Base-by-base conservation (phyloP, 805 yeast species). In the Brettanomyces custersianus region DNA sequence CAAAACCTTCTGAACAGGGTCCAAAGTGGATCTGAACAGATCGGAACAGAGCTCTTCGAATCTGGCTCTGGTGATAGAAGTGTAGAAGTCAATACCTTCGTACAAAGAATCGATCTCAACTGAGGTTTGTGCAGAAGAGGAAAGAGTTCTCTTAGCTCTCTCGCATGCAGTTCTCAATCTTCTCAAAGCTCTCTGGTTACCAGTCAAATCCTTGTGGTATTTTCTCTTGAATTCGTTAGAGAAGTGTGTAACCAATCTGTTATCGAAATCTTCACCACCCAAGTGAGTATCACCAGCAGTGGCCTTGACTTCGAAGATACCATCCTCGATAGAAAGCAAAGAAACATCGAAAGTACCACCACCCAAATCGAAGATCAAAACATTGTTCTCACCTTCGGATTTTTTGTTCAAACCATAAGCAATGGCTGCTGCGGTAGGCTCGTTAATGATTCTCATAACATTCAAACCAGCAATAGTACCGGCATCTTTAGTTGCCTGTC, bases 221-320 rank as follows among this genome's bases (percentile, higher is more conserved):
- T 90, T 88, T 75, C 96, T 81, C 86, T 90, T 87, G 80, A 88
- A 90, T 71, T 90, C 96, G 59, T 77, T 78, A 49, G 82, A 84
- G 63, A 88, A 88, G 74, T 79, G 90, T 74, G 72, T 87, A 52
- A 90, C 96, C 60, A 90, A 79, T 70, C 95, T 82, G 80, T 85
- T 77, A 67, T 90, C 97, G 66, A 90, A 90, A 71, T 88, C 97
- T 71, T 88, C 96, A 80, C 96, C 96, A 74, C 96, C 96, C 73
- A 85, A 79, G 67, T 80, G 90, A 41, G 90, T 84, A 60, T 87
- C 84, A 63, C 83, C 86, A 40, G 85, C 86, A 44, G 96, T 86
- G 54, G 95, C 94, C 75, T 86, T 86, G 57, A 86, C 96, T 60
- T 87, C 87, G 73, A 86, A 86, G 59, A 86, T 87, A 79, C 96